A percentile compares a stretch with the other conserved stretches of the same genome.
These are phyloP conservation scores for Leccinum aurantiacum DNA, from an alignment of 768 basidiomycete genomes.

Conservation along the genomic window DNA sequence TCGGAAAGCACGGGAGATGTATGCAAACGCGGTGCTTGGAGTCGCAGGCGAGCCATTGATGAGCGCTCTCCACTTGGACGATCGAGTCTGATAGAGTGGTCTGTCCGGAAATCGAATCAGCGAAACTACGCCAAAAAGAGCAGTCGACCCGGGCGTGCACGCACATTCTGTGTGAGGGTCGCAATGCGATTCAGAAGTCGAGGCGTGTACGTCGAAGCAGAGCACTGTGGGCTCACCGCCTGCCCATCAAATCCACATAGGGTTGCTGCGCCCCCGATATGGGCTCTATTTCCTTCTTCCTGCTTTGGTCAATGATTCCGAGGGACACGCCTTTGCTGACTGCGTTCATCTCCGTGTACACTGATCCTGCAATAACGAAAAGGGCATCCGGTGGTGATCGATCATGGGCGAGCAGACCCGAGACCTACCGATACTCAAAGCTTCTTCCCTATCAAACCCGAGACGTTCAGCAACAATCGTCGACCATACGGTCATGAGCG, in stretches of 20 bases:
- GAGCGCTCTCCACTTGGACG: slow-evolving; percentile 80
- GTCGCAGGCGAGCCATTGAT: slow-evolving; percentile 64
- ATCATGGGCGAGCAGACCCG: neutral
- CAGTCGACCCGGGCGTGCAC: slow-evolving; percentile 10
- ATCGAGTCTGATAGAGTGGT: slow-evolving; percentile 73
- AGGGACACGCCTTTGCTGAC: slow-evolving; percentile 80
- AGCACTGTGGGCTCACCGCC: slow-evolving; percentile 43
- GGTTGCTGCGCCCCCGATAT: slow-evolving; percentile 64
- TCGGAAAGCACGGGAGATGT: slow-evolving; percentile 76
- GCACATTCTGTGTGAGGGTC: slow-evolving; percentile 39
- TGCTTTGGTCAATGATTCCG: slow-evolving; percentile 65
- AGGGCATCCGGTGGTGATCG: neutral
- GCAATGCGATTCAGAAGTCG: neutral
- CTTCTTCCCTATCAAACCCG: slow-evolving; percentile 86
- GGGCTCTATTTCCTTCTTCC: slow-evolving; percentile 56
- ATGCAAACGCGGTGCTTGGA: slow-evolving; percentile 77
- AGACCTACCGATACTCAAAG: slow-evolving; percentile 81
- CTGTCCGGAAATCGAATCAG: slow-evolving; percentile 38
- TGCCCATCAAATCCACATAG: slow-evolving; percentile 83
- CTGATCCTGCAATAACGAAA: slow-evolving; percentile 60
- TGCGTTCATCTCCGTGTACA: slow-evolving; percentile 93
- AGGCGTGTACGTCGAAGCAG: neutral
- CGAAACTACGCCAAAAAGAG: neutral
- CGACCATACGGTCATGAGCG: slow-evolving; percentile 94
- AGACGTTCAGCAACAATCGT: slow-evolving; percentile 81